phyloP scores from a whole-genome alignment of 352 stramenopile species.

The Globisporangium abappressorium region DNA sequence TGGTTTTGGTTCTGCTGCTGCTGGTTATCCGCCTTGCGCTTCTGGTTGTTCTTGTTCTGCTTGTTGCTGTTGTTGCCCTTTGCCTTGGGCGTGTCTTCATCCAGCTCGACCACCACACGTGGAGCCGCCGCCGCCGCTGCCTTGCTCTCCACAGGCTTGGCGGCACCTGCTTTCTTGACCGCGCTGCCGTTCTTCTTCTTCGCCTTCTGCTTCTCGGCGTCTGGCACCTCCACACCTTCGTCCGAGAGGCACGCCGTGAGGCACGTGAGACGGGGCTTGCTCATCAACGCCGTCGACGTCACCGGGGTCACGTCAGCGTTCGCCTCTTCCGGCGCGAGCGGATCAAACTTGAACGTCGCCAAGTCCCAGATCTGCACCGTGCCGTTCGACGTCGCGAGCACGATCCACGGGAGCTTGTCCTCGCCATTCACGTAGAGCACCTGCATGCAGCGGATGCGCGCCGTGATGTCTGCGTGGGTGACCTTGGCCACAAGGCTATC shows the following conservation, averaged over 20 bases:
- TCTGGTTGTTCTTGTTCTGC: conserved; percentile 16
- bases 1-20: conserved; percentile 14
- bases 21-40: conserved; percentile 14
- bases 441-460: conserved; percentile 73
- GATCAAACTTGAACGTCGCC: conserved; percentile 54
- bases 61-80: conserved; percentile 11
- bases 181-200: conserved; percentile 45
- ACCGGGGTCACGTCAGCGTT: conserved; percentile 58
- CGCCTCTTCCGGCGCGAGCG: conserved; percentile 39
- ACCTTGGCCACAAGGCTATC: conserved; percentile 66
- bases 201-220: conserved; percentile 30
- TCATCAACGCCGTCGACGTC: conserved; percentile 61
- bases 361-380: conserved; percentile 82
- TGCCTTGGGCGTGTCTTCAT: conserved; percentile 16
- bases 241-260: conserved; percentile 58
- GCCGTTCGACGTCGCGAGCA: conserved; percentile 73
- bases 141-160: conserved; percentile 7
- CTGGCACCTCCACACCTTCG: conserved; percentile 15
- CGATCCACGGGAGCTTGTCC: conserved; percentile 58
- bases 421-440: conserved; percentile 66
- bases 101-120: conserved; percentile 70
- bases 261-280: conserved; percentile 72
- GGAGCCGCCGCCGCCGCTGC: conserved; percentile 32
- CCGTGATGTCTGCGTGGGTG: conserved; percentile 54
- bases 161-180: conserved; percentile 12